phyloP scores from a whole-genome alignment of 805 yeast species.

The Candida parachauliodes region DNA sequence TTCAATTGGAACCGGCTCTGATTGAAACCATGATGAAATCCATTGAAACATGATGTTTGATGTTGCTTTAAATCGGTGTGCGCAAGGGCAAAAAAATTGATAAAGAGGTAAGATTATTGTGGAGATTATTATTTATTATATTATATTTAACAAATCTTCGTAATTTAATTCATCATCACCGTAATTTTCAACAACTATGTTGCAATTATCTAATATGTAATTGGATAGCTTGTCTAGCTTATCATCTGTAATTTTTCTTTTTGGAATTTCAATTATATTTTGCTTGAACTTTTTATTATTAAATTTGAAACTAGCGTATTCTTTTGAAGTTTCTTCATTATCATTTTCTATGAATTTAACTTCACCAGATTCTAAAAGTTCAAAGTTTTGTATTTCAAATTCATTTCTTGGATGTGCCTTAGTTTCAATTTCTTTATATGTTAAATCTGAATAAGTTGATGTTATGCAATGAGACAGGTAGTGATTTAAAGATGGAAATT shows the following conservation, averaged over 20 bases:
- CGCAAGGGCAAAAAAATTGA: not conserved
- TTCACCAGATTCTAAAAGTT: conserved; percentile 1
- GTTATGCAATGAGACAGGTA: conserved; percentile 19
- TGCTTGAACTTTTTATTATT: conserved; percentile 1
- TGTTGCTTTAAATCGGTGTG: too few species aligned
- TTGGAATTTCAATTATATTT: not conserved
- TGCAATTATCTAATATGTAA: conserved; percentile 3
- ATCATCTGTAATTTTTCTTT: not conserved
- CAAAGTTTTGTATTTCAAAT: not conserved
- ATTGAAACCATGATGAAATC: conserved; percentile 15
- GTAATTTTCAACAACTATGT: conserved; percentile 2
- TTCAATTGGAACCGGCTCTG: conserved; percentile 10
- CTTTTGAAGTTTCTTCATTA: conserved; percentile 3
- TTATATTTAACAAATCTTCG: conserved; percentile 1
- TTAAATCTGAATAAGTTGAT: conserved; percentile 7
- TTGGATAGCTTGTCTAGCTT: not conserved
- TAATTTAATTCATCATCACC: not conserved
- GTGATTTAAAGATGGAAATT: conserved; percentile 28
- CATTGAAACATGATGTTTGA: conserved; percentile 16
- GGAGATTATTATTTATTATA: not conserved
- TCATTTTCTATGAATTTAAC: not conserved
- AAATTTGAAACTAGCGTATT: conserved; percentile 2
- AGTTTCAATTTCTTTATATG: conserved; percentile 1
- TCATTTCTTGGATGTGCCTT: not conserved
- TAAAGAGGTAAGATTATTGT: not conserved